A percentile compares a stretch with the other conserved stretches of the same genome.
Evolutionary conservation across 2,329 filamentous ascomycete genomes (phyloP).

Genomic region (Penicillium brevicompactum): DNA sequence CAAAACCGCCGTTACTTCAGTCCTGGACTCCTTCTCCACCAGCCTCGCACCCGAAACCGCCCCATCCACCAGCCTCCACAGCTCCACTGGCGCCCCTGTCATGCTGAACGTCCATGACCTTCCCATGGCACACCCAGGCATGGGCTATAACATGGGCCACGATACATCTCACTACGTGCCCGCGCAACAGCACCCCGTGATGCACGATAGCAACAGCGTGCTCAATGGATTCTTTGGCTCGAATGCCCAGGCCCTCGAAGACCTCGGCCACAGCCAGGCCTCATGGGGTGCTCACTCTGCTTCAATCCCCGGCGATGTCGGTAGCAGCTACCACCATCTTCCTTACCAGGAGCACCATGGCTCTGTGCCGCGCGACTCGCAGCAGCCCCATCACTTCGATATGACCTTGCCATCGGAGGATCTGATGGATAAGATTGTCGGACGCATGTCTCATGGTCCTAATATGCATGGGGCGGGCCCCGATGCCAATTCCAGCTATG

Average conservation of each 20-base stretch:
- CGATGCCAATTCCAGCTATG: constrained; percentile 33
- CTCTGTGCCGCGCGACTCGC: constrained; percentile 35
- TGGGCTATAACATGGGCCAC: constrained; percentile 35
- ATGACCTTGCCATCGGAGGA: constrained; percentile 37
- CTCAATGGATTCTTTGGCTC: constrained; percentile 37
- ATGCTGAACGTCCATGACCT: constrained; percentile 42
- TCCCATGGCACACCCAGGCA: constrained; percentile 33
- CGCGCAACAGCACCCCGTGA: constrained; percentile 31
- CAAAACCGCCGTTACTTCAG: constrained; percentile 38
- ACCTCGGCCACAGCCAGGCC: constrained; percentile 33
- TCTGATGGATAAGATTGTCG: constrained; percentile 41
- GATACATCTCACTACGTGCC: constrained; percentile 37
- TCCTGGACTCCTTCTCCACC: constrained; percentile 37
- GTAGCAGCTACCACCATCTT: constrained; percentile 32
- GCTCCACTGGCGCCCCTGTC: constrained; percentile 29
- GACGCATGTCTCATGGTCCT: constrained; percentile 35
- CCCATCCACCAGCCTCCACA: constrained; percentile 32
- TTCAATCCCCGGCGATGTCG: constrained; percentile 35
- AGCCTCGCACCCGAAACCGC: constrained; percentile 35
- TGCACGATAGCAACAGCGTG: constrained; percentile 37
- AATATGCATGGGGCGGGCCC: constrained; percentile 38
- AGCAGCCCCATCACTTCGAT: constrained; percentile 36
- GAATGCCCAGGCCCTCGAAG: constrained; percentile 36
- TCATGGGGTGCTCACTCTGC: constrained; percentile 35
- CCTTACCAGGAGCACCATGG: constrained; percentile 37